Evolutionary conservation across 1,139 yeast species (phyloP).

Genomic region (Geotrichum candidum): DNA sequence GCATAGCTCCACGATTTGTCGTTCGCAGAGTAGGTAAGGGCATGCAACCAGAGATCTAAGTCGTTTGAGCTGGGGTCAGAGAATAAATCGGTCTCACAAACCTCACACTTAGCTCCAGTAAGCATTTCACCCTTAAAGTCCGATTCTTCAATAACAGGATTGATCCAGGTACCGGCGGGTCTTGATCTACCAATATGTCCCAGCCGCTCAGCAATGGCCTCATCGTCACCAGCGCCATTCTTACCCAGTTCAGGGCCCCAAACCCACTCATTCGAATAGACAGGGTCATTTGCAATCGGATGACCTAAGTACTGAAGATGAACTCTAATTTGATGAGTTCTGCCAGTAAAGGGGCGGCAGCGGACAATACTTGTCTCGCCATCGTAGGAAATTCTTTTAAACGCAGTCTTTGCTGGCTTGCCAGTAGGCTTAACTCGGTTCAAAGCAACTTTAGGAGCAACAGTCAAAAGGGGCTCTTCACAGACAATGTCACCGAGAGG

Average conservation of each 20-base stretch:
- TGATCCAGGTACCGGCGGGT: slow-evolving; percentile 64
- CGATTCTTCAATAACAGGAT: slow-evolving; percentile 23
- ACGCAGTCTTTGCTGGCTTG: slow-evolving; percentile 48
- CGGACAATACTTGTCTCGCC: slow-evolving; percentile 63
- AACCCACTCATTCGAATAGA: slow-evolving; percentile 59
- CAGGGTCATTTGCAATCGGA: slow-evolving; percentile 93
- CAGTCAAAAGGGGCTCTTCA: slow-evolving; percentile 63
- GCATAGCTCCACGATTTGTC: slow-evolving; percentile 65
- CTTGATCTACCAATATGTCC: slow-evolving; percentile 63
- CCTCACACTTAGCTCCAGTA: slow-evolving; percentile 52
- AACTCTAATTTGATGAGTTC: slow-evolving; percentile 92
- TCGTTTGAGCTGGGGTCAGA: slow-evolving; percentile 88
- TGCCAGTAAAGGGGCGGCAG: slow-evolving; percentile 82
- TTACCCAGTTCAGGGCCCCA: slow-evolving; percentile 68
- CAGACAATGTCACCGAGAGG: slow-evolving; percentile 53
- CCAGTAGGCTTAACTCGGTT: slow-evolving; percentile 66
- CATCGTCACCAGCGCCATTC: slow-evolving; percentile 46
- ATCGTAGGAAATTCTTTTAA: slow-evolving; percentile 55
- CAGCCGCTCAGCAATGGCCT: slow-evolving; percentile 43
- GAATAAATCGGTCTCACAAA: slow-evolving; percentile 68
- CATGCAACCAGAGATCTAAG: slow-evolving; percentile 84
- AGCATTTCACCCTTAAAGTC: slow-evolving; percentile 50
- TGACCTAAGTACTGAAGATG: slow-evolving; percentile 81
- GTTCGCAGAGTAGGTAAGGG: slow-evolving; percentile 59
- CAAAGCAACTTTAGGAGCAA: slow-evolving; percentile 73